Percentiles rank a stretch among this genome's conserved stretches.
phyloP scores from a whole-genome alignment of 306 rosid species.

The Cucurbita maxima region DNA sequence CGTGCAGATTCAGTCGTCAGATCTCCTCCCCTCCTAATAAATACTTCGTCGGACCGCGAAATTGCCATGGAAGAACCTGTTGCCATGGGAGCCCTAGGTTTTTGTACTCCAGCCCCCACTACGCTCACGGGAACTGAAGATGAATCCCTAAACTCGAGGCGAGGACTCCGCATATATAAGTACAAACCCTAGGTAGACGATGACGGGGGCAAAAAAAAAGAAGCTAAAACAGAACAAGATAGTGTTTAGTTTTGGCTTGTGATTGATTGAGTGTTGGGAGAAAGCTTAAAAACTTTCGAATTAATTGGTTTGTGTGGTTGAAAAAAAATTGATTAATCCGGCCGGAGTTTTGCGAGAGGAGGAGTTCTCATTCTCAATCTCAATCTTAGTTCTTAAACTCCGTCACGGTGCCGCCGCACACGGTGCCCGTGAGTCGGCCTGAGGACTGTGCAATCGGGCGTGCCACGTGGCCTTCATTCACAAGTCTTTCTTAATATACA shows the following conservation, averaged over 20 bases:
- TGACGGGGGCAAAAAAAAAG: background rate
- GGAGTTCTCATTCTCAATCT: background rate
- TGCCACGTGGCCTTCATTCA: background rate
- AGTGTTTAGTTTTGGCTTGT: background rate
- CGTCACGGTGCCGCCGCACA: background rate
- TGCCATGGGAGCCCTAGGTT: slow-evolving; percentile 25
- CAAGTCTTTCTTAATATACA: background rate
- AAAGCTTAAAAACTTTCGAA: background rate
- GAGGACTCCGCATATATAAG: background rate
- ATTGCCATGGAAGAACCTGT: slow-evolving; percentile 20
- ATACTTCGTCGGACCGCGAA: slow-evolving; percentile 9
- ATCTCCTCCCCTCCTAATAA: slow-evolving; percentile 10
- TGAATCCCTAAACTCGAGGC: background rate
- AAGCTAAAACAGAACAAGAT: background rate
- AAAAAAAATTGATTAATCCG: background rate
- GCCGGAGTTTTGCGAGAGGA: background rate
- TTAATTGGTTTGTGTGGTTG: background rate
- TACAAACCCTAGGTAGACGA: background rate
- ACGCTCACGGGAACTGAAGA: slow-evolving; percentile 21
- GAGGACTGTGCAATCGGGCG: background rate
- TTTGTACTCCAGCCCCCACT: slow-evolving; percentile 9
- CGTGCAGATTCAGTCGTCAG: slow-evolving; percentile 10
- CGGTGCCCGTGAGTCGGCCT: background rate
- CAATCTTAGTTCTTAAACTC: background rate
- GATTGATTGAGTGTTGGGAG: background rate